These are phyloP conservation scores for Gossypium aridum DNA, from an alignment of 441 rosid genomes.

Conservation along the genomic window DNA sequence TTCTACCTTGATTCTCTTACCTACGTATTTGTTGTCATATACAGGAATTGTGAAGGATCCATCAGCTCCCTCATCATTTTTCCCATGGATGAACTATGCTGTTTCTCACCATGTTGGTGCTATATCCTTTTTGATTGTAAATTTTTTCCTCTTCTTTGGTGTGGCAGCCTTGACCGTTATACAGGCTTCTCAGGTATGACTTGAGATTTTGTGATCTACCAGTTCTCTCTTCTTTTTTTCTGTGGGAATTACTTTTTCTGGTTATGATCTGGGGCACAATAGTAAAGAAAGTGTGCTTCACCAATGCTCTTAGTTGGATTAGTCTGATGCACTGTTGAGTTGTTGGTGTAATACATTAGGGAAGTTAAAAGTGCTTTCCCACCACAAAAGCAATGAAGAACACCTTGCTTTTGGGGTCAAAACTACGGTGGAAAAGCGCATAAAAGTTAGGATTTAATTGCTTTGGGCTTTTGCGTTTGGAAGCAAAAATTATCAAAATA, in stretches of 20 bases:
- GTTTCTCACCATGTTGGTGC: constrained; percentile 68
- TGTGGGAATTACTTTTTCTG: neutral
- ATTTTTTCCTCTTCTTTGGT: constrained; percentile 81
- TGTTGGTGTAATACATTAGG: neutral
- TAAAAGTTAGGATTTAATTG: no score
- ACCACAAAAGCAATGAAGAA: no score
- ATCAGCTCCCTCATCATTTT: constrained; percentile 71
- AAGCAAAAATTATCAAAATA: no score
- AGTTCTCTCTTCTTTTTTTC: neutral
- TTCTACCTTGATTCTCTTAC: neutral
- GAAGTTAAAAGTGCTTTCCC: no score
- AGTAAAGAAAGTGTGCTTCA: neutral
- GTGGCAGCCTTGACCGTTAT: constrained; percentile 72
- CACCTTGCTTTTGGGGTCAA: no score
- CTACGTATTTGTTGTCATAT: constrained; percentile 8
- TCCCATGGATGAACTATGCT: constrained; percentile 64
- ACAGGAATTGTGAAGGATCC: constrained; percentile 86
- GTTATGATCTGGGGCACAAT: neutral
- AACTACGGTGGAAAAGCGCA: no score
- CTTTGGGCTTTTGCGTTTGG: no score
- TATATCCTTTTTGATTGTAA: constrained; percentile 59
- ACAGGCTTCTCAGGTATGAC: constrained; percentile 88
- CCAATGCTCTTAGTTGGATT: neutral
- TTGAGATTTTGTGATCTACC: neutral
- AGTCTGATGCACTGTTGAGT: neutral